A percentile compares a stretch with the other conserved stretches of the same genome.
phyloP scores from a whole-genome alignment of 306 rosid genomes.

The Inga leiocalycina region DNA sequence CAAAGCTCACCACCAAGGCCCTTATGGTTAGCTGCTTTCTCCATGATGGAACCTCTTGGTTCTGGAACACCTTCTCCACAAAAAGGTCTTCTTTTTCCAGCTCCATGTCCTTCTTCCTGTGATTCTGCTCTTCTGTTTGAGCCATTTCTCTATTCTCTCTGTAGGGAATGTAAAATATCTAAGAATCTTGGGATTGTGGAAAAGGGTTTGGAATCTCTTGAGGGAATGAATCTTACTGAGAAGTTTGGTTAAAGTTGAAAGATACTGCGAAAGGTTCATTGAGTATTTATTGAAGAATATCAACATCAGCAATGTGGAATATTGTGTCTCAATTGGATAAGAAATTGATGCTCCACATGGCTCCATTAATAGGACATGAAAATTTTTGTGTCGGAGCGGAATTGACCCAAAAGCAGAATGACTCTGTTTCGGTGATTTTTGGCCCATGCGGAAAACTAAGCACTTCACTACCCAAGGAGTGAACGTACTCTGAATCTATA shows the following conservation, averaged over 20 bases:
- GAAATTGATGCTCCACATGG: background rate
- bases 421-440: background rate
- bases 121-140: slow-evolving; percentile 21
- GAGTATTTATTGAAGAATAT: background rate
- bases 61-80: slow-evolving; percentile 53
- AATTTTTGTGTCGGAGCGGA: background rate
- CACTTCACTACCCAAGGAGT: background rate
- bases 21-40: slow-evolving; percentile 49
- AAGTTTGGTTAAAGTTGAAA: background rate
- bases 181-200: background rate
- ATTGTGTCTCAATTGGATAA: background rate
- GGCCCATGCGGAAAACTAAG: background rate
- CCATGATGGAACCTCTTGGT: slow-evolving; percentile 55
- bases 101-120: slow-evolving; percentile 15
- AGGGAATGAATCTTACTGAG: background rate
- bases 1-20: slow-evolving; percentile 56
- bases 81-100: slow-evolving; percentile 36
- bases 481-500: accelerated
- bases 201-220: background rate
- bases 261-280: background rate
- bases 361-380: background rate
- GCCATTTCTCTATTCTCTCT: slow-evolving; percentile 30
- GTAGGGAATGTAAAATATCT: too few relatives aligned
- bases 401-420: background rate
- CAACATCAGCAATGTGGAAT: background rate